These are phyloP conservation scores for Colletotrichum sp. DNA, from an alignment of 2,329 filamentous ascomycete species.

Conservation along the genomic window DNA sequence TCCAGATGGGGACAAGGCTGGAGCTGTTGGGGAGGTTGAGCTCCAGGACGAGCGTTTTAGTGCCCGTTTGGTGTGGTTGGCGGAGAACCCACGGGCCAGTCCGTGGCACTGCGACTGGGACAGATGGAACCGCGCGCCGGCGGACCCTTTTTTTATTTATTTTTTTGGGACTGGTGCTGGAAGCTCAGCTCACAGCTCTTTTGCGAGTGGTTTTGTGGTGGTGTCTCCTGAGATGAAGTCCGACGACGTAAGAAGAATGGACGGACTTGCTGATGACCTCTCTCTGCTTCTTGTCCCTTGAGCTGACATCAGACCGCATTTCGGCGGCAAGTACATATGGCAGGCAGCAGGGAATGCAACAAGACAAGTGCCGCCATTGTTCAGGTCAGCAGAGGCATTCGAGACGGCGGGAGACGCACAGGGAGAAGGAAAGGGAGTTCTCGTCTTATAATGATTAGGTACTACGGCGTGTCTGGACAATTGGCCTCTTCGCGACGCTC, in stretches of 20 bases:
- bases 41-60: conserved; percentile 4
- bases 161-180: not conserved
- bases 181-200: not conserved
- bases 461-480: not conserved
- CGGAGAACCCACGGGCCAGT: conserved; percentile 18
- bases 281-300: not conserved
- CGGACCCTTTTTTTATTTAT: conserved; percentile 6
- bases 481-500: not conserved
- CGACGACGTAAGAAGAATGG: not conserved
- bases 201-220: not conserved
- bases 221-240: not conserved
- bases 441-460: not conserved
- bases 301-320: not conserved
- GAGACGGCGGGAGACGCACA: not conserved
- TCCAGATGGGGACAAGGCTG: conserved; percentile 21
- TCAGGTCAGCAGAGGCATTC: not conserved
- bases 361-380: not conserved
- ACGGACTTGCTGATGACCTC: not conserved
- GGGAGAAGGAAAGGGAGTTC: conserved; percentile 16
- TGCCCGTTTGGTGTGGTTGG: conserved; percentile 10
- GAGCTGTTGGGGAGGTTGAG: conserved; percentile 23
- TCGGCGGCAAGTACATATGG: not conserved
- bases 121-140: not conserved
- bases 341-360: not conserved
- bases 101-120: conserved; percentile 8